These are phyloP conservation scores for Pseudogymnoascus sp. DNA, from an alignment of 2,329 filamentous ascomycete genomes.

Conservation along the genomic window DNA sequence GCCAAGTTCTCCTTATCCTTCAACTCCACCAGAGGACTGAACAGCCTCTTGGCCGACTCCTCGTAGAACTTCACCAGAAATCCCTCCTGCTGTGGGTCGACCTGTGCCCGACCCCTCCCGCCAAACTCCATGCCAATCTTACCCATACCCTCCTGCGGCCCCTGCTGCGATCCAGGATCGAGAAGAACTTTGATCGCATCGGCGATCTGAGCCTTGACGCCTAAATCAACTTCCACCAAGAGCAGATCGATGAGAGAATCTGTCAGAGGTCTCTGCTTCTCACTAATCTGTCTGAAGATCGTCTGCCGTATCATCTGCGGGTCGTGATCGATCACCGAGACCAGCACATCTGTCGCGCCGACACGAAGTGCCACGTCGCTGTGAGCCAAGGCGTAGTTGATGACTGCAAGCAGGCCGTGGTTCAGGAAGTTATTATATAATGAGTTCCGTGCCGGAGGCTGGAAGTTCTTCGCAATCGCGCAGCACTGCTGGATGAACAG, in stretches of 20 bases:
- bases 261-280: slow-evolving; percentile 76
- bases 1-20: slow-evolving; percentile 60
- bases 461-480: slow-evolving; percentile 86
- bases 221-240: slow-evolving; percentile 82
- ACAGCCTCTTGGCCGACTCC: slow-evolving; percentile 73
- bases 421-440: slow-evolving; percentile 86
- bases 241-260: slow-evolving; percentile 90
- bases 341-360: slow-evolving; percentile 86
- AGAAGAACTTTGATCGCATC: slow-evolving; percentile 92
- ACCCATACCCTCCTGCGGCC: slow-evolving; percentile 51
- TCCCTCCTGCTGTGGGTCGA: slow-evolving; percentile 69
- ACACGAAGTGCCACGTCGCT: slow-evolving; percentile 77
- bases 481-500: slow-evolving; percentile 96
- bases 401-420: slow-evolving; percentile 79
- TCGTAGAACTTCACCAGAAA: slow-evolving; percentile 90
- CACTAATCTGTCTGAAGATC: slow-evolving; percentile 83
- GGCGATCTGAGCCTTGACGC: slow-evolving; percentile 90
- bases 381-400: slow-evolving; percentile 84
- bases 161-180: slow-evolving; percentile 57
- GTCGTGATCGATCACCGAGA: slow-evolving; percentile 93
- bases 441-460: slow-evolving; percentile 69
- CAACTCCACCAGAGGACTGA: slow-evolving; percentile 76
- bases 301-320: slow-evolving; percentile 88
- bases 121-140: slow-evolving; percentile 62
- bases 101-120: slow-evolving; percentile 49